Conservation (phyloP, 208 protist species). For the Acanthamoeba healyi region DNA sequence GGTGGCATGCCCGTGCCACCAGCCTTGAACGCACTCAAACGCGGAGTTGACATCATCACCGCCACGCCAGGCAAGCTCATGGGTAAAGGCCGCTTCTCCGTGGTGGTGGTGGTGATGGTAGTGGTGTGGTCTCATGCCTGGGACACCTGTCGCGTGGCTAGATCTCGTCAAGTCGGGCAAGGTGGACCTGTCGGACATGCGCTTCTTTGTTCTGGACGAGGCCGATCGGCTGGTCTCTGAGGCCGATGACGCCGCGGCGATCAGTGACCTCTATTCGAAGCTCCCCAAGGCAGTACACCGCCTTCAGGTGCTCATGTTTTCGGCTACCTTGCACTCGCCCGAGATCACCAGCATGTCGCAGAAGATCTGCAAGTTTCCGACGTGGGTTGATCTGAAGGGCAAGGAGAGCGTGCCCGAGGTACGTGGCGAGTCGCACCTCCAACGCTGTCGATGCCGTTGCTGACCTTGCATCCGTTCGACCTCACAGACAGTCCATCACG, state of each 20-base stretch:
- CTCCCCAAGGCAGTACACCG: constrained; percentile 70
- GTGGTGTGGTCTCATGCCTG: too few relatives aligned
- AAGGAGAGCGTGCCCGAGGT: constrained; percentile 83
- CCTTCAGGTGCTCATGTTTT: constrained; percentile 89
- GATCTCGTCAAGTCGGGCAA: constrained; percentile 71
- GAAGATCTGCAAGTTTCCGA: constrained; percentile 82
- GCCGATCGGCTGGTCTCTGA: constrained; percentile 86
- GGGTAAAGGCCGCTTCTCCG: constrained; percentile 39
- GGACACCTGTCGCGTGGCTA: background rate
- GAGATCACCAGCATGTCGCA: constrained; percentile 79
- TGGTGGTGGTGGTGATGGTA: too few relatives aligned
- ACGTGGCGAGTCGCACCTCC: background rate
- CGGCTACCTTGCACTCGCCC: constrained; percentile 87
- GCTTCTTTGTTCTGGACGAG: constrained; percentile 91
- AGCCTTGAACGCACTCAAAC: constrained; percentile 41
- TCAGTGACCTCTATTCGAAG: constrained; percentile 66
- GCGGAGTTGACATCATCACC: constrained; percentile 87
- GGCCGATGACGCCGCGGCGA: constrained; percentile 37
- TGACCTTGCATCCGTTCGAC: background rate
- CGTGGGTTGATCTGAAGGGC: constrained; percentile 91
- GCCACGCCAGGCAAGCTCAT: constrained; percentile 86
- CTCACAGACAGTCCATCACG: constrained; percentile 87
- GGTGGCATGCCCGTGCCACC: constrained; percentile 76
- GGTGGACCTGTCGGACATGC: constrained; percentile 78
- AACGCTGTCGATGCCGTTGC: background rate